These are phyloP conservation scores for Inonotus obliquus DNA, from an alignment of 1,284 basidiomycete species.

Conservation along the genomic window DNA sequence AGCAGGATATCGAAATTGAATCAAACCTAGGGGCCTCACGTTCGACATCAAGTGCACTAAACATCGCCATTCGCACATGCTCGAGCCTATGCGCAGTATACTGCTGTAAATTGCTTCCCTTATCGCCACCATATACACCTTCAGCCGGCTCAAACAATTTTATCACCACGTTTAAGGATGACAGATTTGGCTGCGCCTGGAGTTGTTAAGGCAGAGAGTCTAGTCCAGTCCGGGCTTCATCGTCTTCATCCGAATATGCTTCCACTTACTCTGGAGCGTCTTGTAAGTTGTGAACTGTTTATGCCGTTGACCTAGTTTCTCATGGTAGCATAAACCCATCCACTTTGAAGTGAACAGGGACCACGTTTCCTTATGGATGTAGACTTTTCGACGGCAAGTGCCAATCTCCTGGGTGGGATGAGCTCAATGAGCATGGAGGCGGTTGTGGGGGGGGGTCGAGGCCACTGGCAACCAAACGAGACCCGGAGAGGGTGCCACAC, in stretches of 20 bases:
- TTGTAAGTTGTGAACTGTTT: no score
- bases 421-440: no score
- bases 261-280: conserved; percentile 41
- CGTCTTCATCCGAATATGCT: conserved; percentile 50
- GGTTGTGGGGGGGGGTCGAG: no score
- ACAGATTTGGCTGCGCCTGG: neutral
- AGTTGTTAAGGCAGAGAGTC: conserved; percentile 28
- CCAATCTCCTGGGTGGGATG: no score
- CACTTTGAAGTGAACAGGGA: no score
- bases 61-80: conserved; percentile 75
- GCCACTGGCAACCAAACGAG: no score
- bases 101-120: conserved; percentile 74
- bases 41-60: conserved; percentile 69
- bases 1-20: conserved; percentile 5
- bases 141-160: conserved; percentile 88
- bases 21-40: conserved; percentile 70
- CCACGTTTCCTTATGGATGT: no score
- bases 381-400: no score
- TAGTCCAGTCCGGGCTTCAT: conserved; percentile 58
- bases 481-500: no score
- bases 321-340: no score
- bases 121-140: conserved; percentile 29
- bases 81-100: conserved; percentile 74
- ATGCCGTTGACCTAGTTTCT: conserved; percentile 7
- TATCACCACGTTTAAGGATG: conserved; percentile 63